Percentiles rank a stretch among this genome's conserved stretches.
phyloP scores from a whole-genome alignment of 2,329 filamentous ascomycete genomes.

The Phialophora macrospora region DNA sequence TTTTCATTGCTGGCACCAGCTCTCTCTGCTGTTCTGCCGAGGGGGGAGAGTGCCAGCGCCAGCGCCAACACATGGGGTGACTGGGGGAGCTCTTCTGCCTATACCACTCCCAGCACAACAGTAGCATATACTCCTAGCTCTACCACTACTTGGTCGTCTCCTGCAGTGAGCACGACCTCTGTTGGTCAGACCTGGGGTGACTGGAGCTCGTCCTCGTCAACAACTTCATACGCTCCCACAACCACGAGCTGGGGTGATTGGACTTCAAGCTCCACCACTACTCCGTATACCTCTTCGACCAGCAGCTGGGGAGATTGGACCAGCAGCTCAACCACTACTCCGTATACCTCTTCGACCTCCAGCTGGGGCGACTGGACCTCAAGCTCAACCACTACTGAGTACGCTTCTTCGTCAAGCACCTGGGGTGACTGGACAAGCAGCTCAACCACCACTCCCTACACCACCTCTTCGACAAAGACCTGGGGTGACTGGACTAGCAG shows the following conservation, averaged over 20 bases:
- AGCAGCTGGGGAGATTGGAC: constrained; percentile 12
- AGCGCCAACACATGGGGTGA: constrained; percentile 8
- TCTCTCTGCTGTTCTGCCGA: constrained; percentile 28
- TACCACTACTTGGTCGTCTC: neutral
- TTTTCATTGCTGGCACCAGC: constrained; percentile 31
- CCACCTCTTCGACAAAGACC: neutral
- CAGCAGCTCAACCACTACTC: constrained; percentile 1
- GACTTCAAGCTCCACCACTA: constrained; percentile 1
- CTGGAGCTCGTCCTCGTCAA: neutral
- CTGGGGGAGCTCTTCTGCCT: constrained; percentile 7
- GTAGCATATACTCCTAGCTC: neutral
- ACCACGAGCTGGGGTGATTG: constrained; percentile 13
- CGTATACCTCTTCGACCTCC: neutral
- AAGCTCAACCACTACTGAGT: neutral
- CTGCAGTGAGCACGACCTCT: neutral
- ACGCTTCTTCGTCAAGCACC: neutral
- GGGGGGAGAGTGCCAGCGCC: neutral
- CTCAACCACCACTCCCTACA: neutral
- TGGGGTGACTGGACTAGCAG: constrained; percentile 20
- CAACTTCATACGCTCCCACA: neutral
- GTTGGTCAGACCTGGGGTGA: neutral
- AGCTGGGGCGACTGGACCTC: constrained; percentile 11
- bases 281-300: neutral
- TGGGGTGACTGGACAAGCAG: constrained; percentile 18
- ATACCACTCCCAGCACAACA: constrained; percentile 18